Evolutionary conservation across 306 rosid species (phyloP), one percentile per base, ranked within the genome.

Genomic region (Comarum palustre): DNA sequence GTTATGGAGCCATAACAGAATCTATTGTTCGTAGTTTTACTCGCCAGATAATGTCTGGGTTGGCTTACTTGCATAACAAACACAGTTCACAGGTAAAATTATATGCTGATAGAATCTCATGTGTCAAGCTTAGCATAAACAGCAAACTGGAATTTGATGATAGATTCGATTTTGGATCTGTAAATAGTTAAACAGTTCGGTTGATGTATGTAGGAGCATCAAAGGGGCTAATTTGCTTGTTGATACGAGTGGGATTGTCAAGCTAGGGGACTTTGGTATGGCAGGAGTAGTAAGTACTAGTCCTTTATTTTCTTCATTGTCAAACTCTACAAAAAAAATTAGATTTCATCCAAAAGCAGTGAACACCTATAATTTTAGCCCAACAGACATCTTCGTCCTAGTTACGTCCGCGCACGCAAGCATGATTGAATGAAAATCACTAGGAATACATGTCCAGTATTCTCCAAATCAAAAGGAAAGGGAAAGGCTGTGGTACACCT

Each of bases 181-280:
- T 22, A 20, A 17, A 2, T 50, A 5, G 19, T 50, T 8, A 6
- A 6, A 50, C 8, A n/a, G 10, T 54, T 50, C 58, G 48, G 51
- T 52, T 50, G 79, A 6, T 70, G 86, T 16, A 5, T 50, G 14
- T 11, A 57, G 99, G 88, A 97, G 92, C 82, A 91, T 94, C 76
- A 94, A 89, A 72, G 99, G 99, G 64, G 97, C 97, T 64, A 94
- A 94, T 85, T 82, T 94, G 87, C 97, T 94, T 66, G 99, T 94
- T 51, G 97, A 94, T 83, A 88, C 97, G 36, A 48, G 82, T 52
- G 99, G 99, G 66, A 91, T 91, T 72, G 97, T 94, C 74, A 91
- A 94, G 86, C 95, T 94, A 70, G 91, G 96, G n/a, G 97, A 94
- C 82, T 94, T 94, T 86, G 99, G 97, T 72, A 89, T 91, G 99